Evolutionary conservation across 257 asterid genomes (phyloP), one percentile per base, ranked within the genome.

Genomic region (Fraxinus excelsior): DNA sequence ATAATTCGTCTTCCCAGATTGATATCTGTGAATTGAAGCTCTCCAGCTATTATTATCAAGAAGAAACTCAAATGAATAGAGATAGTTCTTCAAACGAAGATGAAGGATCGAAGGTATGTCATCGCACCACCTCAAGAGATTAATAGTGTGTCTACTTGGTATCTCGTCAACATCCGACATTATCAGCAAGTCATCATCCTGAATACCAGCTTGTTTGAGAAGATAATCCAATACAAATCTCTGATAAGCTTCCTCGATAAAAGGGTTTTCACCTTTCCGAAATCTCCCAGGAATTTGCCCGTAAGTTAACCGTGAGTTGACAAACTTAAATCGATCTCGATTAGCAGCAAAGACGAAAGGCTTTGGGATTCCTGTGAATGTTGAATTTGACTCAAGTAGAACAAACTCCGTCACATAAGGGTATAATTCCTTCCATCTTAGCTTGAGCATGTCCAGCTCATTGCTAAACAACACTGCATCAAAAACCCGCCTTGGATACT

Each of bases 161-260:
- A 93, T 91, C 82, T 93, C 98, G 56, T 93, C 98, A 40, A 93
- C 98, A 66, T 93, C 98, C 0, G 98, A 93, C 98, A 93, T 93
- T 37, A 93, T 88, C 68, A 93, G 77, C 74, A 93, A 75, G 84
- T 93, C 98, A 37, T 93, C 98, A 74, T 93, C 96, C 46, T 90
- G 92, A 85, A 91, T 90, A 3, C 97, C 98, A 0, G 98, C 96
- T 77, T 87, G 82, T 73, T 82, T 87, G 14, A 93, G 88, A 68
- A 93, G 93, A 83, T 84, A 83, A 60, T 93, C 98, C 42, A 93
- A 82, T 1, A 96, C 90, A 51, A 91, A 81, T 60, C 98, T 90
- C 67, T 93, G 97, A 79, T 87, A 89, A 0, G 97, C 98, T 79
- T 93, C 98, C 72, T 93, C 98, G 14, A 91, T 78, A 80, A 93